Evolutionary conservation across 768 basidiomycete species (phyloP).

Genomic region (Tulasnella sp.): DNA sequence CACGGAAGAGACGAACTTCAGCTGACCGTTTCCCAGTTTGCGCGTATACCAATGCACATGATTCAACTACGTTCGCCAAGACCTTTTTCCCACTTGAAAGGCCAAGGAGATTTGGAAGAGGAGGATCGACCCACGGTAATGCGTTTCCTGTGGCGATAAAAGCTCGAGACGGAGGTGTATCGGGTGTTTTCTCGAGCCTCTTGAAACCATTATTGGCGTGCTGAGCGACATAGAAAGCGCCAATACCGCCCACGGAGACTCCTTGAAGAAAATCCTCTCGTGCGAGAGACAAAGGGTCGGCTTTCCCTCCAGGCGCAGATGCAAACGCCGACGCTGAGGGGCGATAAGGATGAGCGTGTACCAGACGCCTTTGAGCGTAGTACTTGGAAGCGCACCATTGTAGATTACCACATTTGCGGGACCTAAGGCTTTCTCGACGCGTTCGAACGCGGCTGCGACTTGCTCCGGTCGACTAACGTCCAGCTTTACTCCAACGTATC

Average conservation of each 20-base stretch:
- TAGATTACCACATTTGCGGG: constrained; percentile 5
- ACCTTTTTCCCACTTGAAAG: background rate
- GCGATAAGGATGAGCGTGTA: background rate
- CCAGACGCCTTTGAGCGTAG: no score
- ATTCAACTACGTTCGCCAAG: background rate
- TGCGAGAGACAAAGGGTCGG: background rate
- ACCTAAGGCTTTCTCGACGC: background rate
- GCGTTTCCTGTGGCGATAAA: constrained; percentile 11
- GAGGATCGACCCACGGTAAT: background rate
- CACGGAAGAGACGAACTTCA: background rate
- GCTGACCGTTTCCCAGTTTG: constrained; percentile 2
- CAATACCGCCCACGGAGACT: background rate
- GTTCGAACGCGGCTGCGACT: background rate
- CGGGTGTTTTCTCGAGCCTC: background rate
- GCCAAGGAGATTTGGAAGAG: background rate
- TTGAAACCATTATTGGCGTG: constrained; percentile 4
- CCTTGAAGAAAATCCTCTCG: background rate
- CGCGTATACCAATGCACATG: background rate
- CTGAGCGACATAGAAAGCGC: constrained; percentile 1
- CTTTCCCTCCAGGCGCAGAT: background rate
- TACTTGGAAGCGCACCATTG: background rate
- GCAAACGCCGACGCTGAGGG: background rate
- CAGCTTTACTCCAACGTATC: background rate
- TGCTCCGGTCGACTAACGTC: background rate
- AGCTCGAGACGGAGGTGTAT: background rate